Conservation (phyloP, 2,329 filamentous ascomycete genomes). For the Aureobasidium musti region DNA sequence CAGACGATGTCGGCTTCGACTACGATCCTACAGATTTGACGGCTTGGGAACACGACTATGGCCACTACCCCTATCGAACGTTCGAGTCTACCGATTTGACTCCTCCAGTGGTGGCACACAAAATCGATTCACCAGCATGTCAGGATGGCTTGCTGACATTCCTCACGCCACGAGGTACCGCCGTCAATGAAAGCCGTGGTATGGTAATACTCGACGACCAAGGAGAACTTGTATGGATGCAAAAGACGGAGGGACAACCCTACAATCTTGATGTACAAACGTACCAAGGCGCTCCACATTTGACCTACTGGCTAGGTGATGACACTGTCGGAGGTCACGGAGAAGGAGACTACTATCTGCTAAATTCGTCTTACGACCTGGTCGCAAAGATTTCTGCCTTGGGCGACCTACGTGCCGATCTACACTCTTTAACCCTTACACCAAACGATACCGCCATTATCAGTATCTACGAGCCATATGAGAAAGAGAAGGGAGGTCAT, state of each 20-base stretch:
- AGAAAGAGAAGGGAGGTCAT: constrained; percentile 39
- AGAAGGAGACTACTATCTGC: constrained; percentile 41
- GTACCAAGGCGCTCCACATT: constrained; percentile 41
- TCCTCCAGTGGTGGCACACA: constrained; percentile 16
- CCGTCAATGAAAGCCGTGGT: constrained; percentile 37
- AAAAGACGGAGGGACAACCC: constrained; percentile 39
- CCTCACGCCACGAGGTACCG: constrained; percentile 40
- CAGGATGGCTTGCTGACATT: constrained; percentile 33
- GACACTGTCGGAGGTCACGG: constrained; percentile 43
- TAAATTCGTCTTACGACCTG: constrained; percentile 42
- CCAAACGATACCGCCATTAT: constrained; percentile 47
- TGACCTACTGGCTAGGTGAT: constrained; percentile 46
- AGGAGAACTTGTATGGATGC: constrained; percentile 41
- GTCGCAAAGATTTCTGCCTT: constrained; percentile 45
- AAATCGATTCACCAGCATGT: constrained; percentile 21
- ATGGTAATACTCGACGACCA: constrained; percentile 38
- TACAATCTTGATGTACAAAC: constrained; percentile 43
- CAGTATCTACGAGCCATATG: constrained; percentile 44
- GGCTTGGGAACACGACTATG: constrained; percentile 27
- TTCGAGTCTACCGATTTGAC: constrained; percentile 25
- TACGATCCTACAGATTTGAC: constrained; percentile 21
- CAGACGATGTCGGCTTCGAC: constrained; percentile 29
- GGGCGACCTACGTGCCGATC: constrained; percentile 40
- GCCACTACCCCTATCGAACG: constrained; percentile 26
- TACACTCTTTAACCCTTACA: constrained; percentile 52